These are phyloP conservation scores for Xenoacremonium recifei DNA, from an alignment of 2,329 filamentous ascomycete species.

Conservation along the genomic window DNA sequence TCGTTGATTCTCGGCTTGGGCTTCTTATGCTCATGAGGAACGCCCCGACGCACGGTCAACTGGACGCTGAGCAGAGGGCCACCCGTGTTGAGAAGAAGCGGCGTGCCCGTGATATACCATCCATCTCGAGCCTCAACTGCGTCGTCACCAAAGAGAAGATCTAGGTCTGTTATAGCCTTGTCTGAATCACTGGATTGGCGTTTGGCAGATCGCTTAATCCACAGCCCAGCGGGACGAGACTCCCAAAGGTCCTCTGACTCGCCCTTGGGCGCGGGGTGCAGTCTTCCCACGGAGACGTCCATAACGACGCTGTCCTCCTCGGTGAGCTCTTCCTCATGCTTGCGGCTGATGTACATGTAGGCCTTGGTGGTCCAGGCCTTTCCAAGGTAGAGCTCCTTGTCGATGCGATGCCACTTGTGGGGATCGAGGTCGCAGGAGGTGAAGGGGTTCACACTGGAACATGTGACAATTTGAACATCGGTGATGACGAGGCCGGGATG, in stretches of 20 bases:
- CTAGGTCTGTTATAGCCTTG: constrained; percentile 73
- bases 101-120: constrained; percentile 77
- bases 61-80: constrained; percentile 66
- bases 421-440: constrained; percentile 74
- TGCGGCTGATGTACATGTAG: constrained; percentile 79
- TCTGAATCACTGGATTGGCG: constrained; percentile 73
- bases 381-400: constrained; percentile 85
- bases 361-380: constrained; percentile 72
- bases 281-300: constrained; percentile 71
- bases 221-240: constrained; percentile 70
- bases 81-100: constrained; percentile 66
- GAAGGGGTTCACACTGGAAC: constrained; percentile 71
- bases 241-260: constrained; percentile 70
- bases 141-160: constrained; percentile 86
- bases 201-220: constrained; percentile 74
- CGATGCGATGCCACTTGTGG: constrained; percentile 73
- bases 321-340: constrained; percentile 79
- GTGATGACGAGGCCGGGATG: constrained; percentile 83
- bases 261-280: constrained; percentile 57
- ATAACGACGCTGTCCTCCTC: constrained; percentile 75
- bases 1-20: constrained; percentile 76
- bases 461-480: constrained; percentile 76
- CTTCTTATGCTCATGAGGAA: constrained; percentile 61
- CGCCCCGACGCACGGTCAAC: constrained; percentile 75
- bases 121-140: constrained; percentile 85